Percentiles rank a stretch among this genome's conserved stretches.
These are phyloP conservation scores for Sphaerostilbella broomeana DNA, from an alignment of 2,329 filamentous ascomycete species.

Conservation along the genomic window DNA sequence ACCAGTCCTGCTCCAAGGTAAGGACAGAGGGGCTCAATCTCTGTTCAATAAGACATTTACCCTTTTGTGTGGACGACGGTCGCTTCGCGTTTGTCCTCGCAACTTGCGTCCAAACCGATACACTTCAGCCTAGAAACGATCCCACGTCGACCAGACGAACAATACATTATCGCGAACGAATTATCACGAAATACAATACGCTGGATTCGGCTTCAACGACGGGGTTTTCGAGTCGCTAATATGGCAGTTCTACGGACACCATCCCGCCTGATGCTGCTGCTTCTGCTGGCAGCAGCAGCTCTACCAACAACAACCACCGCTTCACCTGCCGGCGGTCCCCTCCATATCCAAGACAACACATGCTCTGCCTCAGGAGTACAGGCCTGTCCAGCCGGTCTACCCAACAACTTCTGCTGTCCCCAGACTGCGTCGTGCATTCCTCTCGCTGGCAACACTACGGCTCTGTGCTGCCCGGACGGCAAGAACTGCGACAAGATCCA, in stretches of 20 bases:
- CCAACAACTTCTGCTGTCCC: constrained; percentile 62
- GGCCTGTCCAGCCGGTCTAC: constrained; percentile 50
- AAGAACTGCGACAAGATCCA: constrained; percentile 53
- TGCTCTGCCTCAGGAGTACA: constrained; percentile 46
- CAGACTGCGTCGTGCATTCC: constrained; percentile 46
- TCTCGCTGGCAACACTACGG: constrained; percentile 58
- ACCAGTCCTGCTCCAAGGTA: not conserved
- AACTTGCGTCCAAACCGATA: not conserved
- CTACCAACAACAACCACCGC: constrained; percentile 11
- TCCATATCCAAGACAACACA: constrained; percentile 40
- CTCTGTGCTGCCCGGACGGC: constrained; percentile 62
- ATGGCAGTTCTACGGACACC: constrained; percentile 5
- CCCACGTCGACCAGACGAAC: not conserved
- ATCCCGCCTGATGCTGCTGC: constrained; percentile 13
- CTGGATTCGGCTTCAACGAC: not conserved
- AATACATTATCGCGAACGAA: not conserved
- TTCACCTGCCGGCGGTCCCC: constrained; percentile 23
- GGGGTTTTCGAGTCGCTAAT: not conserved
- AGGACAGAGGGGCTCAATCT: too few species aligned
- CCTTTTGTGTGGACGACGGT: too few species aligned
- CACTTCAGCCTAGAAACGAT: not conserved
- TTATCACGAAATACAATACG: not conserved
- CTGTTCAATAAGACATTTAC: too few species aligned
- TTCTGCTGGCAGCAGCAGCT: too few species aligned
- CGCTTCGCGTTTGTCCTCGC: too few species aligned